Conservation (phyloP, 176 grass and related monocot species). For the Oryza brachyantha region DNA sequence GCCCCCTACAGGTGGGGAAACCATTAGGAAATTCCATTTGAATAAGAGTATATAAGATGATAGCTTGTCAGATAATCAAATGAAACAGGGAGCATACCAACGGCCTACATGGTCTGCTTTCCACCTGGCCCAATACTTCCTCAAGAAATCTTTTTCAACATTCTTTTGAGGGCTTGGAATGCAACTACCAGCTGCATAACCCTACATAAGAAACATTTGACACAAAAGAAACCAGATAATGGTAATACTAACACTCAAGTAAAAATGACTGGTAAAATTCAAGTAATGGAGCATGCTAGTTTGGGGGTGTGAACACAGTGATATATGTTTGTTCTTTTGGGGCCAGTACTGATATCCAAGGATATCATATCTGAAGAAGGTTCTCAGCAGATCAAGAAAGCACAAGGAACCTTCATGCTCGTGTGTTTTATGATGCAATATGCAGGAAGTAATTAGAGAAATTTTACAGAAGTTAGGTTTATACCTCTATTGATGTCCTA, state of each 20-base stretch:
- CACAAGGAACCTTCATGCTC: background rate
- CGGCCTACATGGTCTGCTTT: slow-evolving; percentile 81
- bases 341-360: background rate
- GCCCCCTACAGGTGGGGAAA: background rate
- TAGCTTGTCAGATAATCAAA: slow-evolving; percentile 25
- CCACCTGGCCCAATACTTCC: slow-evolving; percentile 93
- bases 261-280: slow-evolving; percentile 18
- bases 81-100: slow-evolving; percentile 55
- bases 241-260: background rate
- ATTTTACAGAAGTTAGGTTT: slow-evolving; percentile 19
- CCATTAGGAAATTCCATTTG: background rate
- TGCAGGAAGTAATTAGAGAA: background rate
- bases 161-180: slow-evolving; percentile 98
- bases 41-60: background rate
- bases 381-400: background rate
- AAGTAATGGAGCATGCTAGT: background rate
- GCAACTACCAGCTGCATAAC: slow-evolving; percentile 89
- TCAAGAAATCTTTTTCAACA: slow-evolving; percentile 90
- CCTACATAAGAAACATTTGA: slow-evolving; percentile 46
- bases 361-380: background rate
- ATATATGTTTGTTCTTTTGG: background rate
- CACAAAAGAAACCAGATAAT: background rate
- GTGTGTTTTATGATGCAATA: background rate
- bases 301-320: background rate
- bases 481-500: slow-evolving; percentile 93